Evolutionary conservation across 1,284 basidiomycete genomes (phyloP), one percentile per base, ranked within the genome.

Genomic region (Microstroma glucosiphilum): DNA sequence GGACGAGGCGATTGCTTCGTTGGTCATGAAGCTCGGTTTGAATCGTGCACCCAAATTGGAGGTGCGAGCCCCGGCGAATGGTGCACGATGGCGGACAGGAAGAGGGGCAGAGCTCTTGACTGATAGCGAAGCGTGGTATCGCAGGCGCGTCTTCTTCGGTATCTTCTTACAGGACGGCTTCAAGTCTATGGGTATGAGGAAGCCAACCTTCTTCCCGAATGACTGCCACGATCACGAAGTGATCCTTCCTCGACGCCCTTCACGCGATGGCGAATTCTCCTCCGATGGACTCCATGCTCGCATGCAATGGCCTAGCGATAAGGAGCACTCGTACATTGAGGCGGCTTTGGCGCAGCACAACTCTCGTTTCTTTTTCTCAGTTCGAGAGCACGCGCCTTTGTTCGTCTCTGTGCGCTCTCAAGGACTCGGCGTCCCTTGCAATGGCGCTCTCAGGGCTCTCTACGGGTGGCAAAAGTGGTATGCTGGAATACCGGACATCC

Each of bases 11-110:
- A 11, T 51, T 12, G 49, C 49, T 23, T 9, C 49, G 9, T 23
- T 51, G 11, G 49, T 51, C 9, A 19, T 51, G 17, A 51, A 51
- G 49, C 11, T 23, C 9, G 21, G 21, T 13, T 23, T 51, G 11
- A 51, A 51, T 19, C 49, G 49, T 13, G 49, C 49, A 23, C 49
- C 49, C 49, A 51, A 51, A 23, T 51, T 51, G 49, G 49, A 51
- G n/a, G 9, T 23, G 11, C 49, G 49, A 9, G 49, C 49, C 11
- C 49, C 49, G 9, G 9, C 9, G 25, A 23, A 51, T 23, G 49
- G 49, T 13, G 17, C 49, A 23, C 49, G 49, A 9, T 51, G 49
- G 49, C 8, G 49, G 12, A 51, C 12, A 9, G 49, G 49, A 19
- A 12, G 49, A 9, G 49, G 49, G 9, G 9, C 17, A 8, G 25